Conservation (phyloP, 2,329 filamentous ascomycete species). For the Fonsecaea pedrosoi region DNA sequence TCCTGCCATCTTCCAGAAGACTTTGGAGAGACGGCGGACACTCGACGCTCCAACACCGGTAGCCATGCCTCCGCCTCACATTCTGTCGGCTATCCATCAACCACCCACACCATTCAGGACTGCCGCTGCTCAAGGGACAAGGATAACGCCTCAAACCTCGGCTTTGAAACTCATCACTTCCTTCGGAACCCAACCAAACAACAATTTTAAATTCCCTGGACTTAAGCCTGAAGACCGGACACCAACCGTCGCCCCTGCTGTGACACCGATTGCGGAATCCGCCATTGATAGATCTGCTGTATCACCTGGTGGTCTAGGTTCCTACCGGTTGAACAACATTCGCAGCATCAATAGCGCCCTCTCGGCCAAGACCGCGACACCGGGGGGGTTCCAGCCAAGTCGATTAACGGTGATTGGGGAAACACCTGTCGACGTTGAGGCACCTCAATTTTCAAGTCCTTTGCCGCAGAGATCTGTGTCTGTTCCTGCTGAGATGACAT, state of each 20-base stretch:
- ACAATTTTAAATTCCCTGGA: slow-evolving; percentile 69
- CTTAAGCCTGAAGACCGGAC: slow-evolving; percentile 66
- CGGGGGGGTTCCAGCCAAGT: slow-evolving; percentile 60
- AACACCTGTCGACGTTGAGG: slow-evolving; percentile 61
- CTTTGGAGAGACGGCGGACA: slow-evolving; percentile 35
- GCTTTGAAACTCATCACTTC: slow-evolving; percentile 90
- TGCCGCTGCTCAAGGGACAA: slow-evolving; percentile 50
- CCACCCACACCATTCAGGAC: slow-evolving; percentile 40
- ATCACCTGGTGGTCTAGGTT: slow-evolving; percentile 72
- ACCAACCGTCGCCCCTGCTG: slow-evolving; percentile 75
- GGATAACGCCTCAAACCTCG: slow-evolving; percentile 75
- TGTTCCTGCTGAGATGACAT: slow-evolving; percentile 39
- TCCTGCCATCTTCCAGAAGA: slow-evolving; percentile 36
- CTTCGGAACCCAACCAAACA: slow-evolving; percentile 64
- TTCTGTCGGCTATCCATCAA: slow-evolving; percentile 23
- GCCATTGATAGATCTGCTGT: slow-evolving; percentile 65
- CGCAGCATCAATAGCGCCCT: slow-evolving; percentile 74
- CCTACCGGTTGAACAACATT: slow-evolving; percentile 62
- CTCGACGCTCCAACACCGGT: slow-evolving; percentile 63
- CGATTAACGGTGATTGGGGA: slow-evolving; percentile 82
- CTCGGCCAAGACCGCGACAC: slow-evolving; percentile 68
- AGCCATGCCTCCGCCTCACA: slow-evolving; percentile 45
- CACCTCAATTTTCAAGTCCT: slow-evolving; percentile 42
- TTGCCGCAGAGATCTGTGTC: slow-evolving; percentile 48
- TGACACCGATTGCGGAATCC: slow-evolving; percentile 85